Evolutionary conservation across 805 yeast genomes (phyloP).

Genomic region (Sungouiella thailandica): DNA sequence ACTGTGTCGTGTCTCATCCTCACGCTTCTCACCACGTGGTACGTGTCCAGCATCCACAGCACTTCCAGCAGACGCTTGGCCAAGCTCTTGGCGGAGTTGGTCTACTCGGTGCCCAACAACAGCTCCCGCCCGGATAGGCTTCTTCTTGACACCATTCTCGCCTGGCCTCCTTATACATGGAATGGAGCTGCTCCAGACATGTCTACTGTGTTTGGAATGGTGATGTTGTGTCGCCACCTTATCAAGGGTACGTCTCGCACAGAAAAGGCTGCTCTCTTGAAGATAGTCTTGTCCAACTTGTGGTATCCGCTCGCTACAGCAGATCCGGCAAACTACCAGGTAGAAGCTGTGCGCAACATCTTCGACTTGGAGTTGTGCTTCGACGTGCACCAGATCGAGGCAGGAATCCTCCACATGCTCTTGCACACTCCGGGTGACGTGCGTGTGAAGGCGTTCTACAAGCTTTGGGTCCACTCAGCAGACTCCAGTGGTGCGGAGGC

Average conservation of each 20-base stretch:
- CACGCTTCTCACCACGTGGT: constrained; percentile 14
- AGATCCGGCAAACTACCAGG: constrained; percentile 52
- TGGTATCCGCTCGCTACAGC: constrained; percentile 52
- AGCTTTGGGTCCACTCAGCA: constrained; percentile 69
- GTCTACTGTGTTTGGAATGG: constrained; percentile 19
- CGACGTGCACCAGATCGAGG: constrained; percentile 59
- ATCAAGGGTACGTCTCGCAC: constrained; percentile 21
- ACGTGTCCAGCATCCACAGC: constrained; percentile 13
- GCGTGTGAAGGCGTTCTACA: constrained; percentile 51
- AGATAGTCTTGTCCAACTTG: constrained; percentile 39
- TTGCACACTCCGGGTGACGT: constrained; percentile 24
- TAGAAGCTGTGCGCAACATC: constrained; percentile 63
- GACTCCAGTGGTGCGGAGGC: constrained; percentile 44
- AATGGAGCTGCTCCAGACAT: neutral
- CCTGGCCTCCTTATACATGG: constrained; percentile 3
- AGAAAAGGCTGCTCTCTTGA: constrained; percentile 36
- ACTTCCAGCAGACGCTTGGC: constrained; percentile 17
- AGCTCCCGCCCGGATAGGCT: constrained; percentile 2
- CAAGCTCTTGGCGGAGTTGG: constrained; percentile 15
- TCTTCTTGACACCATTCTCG: constrained; percentile 14
- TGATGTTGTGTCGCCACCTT: constrained; percentile 36
- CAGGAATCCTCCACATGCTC: constrained; percentile 59
- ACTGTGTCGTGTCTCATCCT: constrained; percentile 16
- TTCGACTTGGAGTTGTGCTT: constrained; percentile 56
- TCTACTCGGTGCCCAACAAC: constrained; percentile 17